These are phyloP conservation scores for Colletotrichum sp. DNA, from an alignment of 2,329 filamentous ascomycete genomes.

Conservation along the genomic window DNA sequence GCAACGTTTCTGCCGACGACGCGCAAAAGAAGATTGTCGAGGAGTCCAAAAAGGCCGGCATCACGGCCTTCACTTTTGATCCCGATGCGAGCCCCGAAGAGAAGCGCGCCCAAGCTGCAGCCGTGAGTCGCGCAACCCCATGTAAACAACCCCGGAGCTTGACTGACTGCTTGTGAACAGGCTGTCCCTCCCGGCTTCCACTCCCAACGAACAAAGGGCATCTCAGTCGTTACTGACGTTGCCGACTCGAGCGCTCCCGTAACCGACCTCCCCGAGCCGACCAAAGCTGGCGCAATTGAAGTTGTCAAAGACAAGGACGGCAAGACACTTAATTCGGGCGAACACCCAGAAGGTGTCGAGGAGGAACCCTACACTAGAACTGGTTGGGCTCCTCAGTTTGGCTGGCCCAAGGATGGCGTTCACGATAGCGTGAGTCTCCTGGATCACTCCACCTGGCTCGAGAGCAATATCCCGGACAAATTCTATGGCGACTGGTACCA, in stretches of 20 bases:
- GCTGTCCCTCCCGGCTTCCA: conserved; percentile 69
- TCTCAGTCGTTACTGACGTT: conserved; percentile 76
- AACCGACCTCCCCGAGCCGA: conserved; percentile 79
- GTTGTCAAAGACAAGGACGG: conserved; percentile 54
- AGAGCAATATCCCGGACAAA: conserved; percentile 83
- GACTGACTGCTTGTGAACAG: conserved; percentile 41
- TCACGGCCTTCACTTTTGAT: conserved; percentile 84
- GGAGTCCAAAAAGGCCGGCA: conserved; percentile 80
- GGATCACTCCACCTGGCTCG: conserved; percentile 88
- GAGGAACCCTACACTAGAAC: conserved; percentile 56
- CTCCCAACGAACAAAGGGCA: conserved; percentile 64
- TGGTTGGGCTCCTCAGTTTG: conserved; percentile 90
- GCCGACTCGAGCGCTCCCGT: conserved; percentile 70
- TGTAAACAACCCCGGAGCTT: background rate
- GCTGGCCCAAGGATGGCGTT: conserved; percentile 65
- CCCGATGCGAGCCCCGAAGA: conserved; percentile 82
- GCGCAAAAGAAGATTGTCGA: conserved; percentile 77
- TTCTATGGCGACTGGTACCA: conserved; percentile 99
- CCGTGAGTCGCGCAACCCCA: conserved; percentile 57
- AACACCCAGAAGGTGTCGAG: conserved; percentile 59
- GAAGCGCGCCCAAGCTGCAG: conserved; percentile 80
- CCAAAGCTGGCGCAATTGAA: conserved; percentile 71
- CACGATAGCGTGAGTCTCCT: conserved; percentile 72
- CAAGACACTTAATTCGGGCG: conserved; percentile 52
- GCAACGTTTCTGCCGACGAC: conserved; percentile 69